These are phyloP conservation scores for Exsudoporus frostii DNA, from an alignment of 768 basidiomycete genomes.

Conservation along the genomic window DNA sequence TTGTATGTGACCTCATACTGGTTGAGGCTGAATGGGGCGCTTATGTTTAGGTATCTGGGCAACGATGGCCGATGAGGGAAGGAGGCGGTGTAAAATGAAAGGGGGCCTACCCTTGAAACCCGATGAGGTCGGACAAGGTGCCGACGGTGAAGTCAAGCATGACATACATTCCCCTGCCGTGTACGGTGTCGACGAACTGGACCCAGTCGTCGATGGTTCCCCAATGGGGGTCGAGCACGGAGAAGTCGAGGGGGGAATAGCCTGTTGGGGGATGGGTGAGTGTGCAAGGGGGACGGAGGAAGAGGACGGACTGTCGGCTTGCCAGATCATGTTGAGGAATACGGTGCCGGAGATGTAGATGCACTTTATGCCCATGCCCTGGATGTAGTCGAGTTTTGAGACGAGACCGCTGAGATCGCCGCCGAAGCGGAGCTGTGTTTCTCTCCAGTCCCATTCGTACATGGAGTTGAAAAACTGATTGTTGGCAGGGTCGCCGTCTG, in stretches of 20 bases:
- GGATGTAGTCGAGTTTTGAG: constrained; percentile 77
- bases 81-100: constrained; percentile 1
- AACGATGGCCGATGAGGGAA: constrained; percentile 12
- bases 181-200: constrained; percentile 68
- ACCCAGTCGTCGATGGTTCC: constrained; percentile 82
- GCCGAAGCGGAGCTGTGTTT: constrained; percentile 86
- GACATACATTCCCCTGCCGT: constrained; percentile 82
- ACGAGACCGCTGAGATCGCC: constrained; percentile 83
- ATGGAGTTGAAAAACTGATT: constrained; percentile 83
- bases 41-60: constrained; percentile 63
- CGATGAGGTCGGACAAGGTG: constrained; percentile 86
- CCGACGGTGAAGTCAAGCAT: constrained; percentile 95
- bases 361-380: constrained; percentile 81
- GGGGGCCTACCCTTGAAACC: constrained; percentile 68
- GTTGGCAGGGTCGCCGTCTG: constrained; percentile 88
- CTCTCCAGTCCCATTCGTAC: constrained; percentile 82
- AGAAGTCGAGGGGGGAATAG: constrained; percentile 92
- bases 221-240: constrained; percentile 90
- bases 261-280: constrained; percentile 36
- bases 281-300: background rate
- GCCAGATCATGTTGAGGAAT: constrained; percentile 96
- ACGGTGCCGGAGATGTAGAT: constrained; percentile 93
- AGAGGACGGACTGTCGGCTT: constrained; percentile 78
- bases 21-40: constrained; percentile 72
- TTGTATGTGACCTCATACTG: constrained; percentile 80